Evolutionary conservation across 306 rosid genomes (phyloP).

Genomic region (Hylodesmum podocarpum): DNA sequence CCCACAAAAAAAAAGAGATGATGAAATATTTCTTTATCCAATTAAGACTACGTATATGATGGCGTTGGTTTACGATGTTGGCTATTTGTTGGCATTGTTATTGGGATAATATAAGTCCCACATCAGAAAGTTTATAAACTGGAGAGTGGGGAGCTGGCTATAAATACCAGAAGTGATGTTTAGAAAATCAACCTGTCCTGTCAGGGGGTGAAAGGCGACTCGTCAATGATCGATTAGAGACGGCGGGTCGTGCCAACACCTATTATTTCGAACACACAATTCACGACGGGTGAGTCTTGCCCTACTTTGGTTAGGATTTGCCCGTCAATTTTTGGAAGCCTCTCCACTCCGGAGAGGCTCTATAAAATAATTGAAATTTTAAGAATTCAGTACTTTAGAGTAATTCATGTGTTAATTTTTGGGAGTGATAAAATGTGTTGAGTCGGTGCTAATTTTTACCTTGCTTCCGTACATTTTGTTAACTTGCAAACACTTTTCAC

Average conservation of each 20-base stretch:
- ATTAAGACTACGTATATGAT: too few relatives aligned
- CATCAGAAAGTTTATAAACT: background rate
- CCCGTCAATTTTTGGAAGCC: constrained; percentile 88
- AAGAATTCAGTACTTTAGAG: too few relatives aligned
- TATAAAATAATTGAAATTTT: too few relatives aligned
- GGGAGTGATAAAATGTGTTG: too few relatives aligned
- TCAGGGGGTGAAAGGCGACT: constrained; percentile 77
- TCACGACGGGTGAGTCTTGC: constrained; percentile 34
- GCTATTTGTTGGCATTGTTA: background rate
- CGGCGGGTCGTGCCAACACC: constrained; percentile 80
- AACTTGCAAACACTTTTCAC: too few relatives aligned
- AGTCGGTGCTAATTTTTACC: too few relatives aligned
- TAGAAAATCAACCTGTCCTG: background rate
- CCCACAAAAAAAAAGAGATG: too few relatives aligned
- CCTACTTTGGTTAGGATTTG: constrained; percentile 59
- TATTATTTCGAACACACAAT: constrained; percentile 40
- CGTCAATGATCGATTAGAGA: constrained; percentile 72
- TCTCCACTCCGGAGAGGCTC: background rate
- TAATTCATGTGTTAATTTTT: too few relatives aligned
- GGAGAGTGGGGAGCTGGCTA: background rate
- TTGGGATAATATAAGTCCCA: background rate
- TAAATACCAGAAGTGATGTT: too few relatives aligned
- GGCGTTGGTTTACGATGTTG: too few relatives aligned
- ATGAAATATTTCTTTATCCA: too few relatives aligned
- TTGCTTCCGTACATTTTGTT: too few relatives aligned